phyloP scores from a whole-genome alignment of 1,284 basidiomycete species.

The Coniferiporia weirii region DNA sequence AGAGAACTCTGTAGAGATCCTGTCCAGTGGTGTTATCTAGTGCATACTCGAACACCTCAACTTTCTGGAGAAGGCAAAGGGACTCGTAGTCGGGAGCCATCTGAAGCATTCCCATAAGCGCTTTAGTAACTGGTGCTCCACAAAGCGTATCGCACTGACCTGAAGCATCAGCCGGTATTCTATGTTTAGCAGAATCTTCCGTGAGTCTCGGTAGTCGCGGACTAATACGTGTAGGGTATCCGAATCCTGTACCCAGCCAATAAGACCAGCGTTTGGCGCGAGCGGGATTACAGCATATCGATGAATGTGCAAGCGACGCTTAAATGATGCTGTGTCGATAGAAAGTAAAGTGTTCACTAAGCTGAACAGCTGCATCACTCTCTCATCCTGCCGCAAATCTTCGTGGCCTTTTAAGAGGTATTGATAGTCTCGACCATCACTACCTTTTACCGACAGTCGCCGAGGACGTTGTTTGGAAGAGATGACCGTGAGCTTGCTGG shows the following conservation, averaged over 20 bases:
- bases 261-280: conserved; percentile 91
- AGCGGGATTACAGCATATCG: conserved; percentile 92
- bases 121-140: background rate
- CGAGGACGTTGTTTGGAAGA: conserved; percentile 98
- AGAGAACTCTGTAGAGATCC: conserved; percentile 96
- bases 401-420: conserved; percentile 98
- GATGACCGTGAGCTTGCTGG: conserved; percentile 87
- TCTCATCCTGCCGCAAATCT: conserved; percentile 97
- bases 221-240: conserved; percentile 99
- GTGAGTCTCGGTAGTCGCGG: conserved; percentile 89
- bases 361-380: conserved; percentile 99
- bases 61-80: conserved; percentile 92
- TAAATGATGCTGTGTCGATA: conserved; percentile 93
- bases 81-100: conserved; percentile 99
- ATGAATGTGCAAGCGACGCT: conserved; percentile 93
- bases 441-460: conserved; percentile 83
- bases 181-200: conserved; percentile 96
- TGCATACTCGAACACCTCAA: conserved; percentile 99
- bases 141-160: conserved; percentile 34
- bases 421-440: conserved; percentile 92
- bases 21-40: conserved; percentile 98
- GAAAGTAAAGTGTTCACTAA: conserved; percentile 94
- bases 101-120: conserved; percentile 35
- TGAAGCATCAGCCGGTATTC: conserved; percentile 98
- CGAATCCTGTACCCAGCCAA: conserved; percentile 96